phyloP scores from a whole-genome alignment of 139 green algal species.

The Dunaliella primolecta region DNA sequence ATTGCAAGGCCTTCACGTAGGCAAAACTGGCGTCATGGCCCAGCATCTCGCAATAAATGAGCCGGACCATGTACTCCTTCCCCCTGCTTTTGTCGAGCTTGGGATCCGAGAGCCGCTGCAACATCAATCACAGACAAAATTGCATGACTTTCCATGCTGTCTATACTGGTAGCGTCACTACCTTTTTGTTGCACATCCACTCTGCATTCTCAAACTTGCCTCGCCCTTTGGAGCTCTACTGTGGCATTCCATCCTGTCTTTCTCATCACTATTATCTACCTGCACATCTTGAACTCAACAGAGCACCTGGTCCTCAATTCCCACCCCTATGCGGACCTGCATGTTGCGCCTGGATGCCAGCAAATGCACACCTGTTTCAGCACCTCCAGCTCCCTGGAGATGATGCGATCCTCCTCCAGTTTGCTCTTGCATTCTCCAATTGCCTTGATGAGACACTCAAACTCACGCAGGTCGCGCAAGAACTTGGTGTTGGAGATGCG shows the following conservation, averaged over 20 bases:
- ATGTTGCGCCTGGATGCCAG: too few species aligned
- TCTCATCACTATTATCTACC: too few species aligned
- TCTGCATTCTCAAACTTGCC: too few species aligned
- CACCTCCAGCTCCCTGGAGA: conserved; percentile 78
- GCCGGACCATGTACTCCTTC: conserved; percentile 84
- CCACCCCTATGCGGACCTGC: too few species aligned
- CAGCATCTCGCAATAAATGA: conserved; percentile 98
- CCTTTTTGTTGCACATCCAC: too few species aligned
- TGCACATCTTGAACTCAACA: too few species aligned
- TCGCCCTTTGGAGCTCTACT: too few species aligned
- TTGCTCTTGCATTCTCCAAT: conserved; percentile 70
- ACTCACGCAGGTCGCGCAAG: conserved; percentile 19
- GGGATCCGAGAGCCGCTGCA: conserved; percentile 59
- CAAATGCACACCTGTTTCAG: conserved; percentile 61
- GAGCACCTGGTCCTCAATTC: too few species aligned
- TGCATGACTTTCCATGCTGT: background rate
- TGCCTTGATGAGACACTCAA: conserved; percentile 35
- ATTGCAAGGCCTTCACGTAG: conserved; percentile 61
- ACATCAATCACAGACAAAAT: background rate
- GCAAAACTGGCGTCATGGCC: conserved; percentile 92
- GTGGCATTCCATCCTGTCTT: conserved; percentile 3
- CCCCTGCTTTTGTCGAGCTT: conserved; percentile 68
- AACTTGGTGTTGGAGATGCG: background rate
- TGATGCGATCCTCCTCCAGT: conserved; percentile 72
- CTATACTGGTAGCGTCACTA: too few species aligned